phyloP scores from a whole-genome alignment of 306 rosid species.

The Gastrolobium villosum region DNA sequence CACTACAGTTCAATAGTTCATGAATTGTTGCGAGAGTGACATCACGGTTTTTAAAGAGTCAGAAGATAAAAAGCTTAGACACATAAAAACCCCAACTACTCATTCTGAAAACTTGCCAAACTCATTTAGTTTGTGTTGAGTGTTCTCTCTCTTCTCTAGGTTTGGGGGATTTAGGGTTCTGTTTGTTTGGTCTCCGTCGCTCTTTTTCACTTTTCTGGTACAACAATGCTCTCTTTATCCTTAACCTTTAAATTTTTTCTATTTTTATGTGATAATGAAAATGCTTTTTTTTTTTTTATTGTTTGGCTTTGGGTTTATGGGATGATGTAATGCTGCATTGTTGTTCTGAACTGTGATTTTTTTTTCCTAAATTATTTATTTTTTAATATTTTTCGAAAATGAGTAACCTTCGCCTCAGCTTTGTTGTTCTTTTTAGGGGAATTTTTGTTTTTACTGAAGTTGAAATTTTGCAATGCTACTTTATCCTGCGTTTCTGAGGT shows the following conservation, averaged over 20 bases:
- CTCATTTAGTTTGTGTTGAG: neutral
- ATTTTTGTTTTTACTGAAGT: neutral
- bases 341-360: neutral
- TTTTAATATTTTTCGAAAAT: neutral
- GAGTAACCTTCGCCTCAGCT: neutral
- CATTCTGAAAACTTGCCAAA: neutral
- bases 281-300: neutral
- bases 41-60: conserved; percentile 13
- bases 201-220: neutral
- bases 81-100: neutral
- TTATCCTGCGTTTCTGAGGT: neutral
- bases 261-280: neutral
- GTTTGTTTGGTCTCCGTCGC: neutral
- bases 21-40: neutral
- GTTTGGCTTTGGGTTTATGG: neutral
- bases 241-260: neutral
- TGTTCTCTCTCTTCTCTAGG: neutral
- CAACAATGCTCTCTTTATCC: too few species aligned
- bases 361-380: neutral
- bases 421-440: neutral
- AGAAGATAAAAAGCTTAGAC: conserved; percentile 31
- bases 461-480: conserved; percentile 1
- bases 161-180: conserved; percentile 39
- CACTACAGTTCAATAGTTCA: too few species aligned
- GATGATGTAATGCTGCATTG: conserved; percentile 28